A percentile compares a stretch with the other conserved stretches of the same genome.
These are phyloP conservation scores for Aspergillus nomiae DNA, from an alignment of 2,329 filamentous ascomycete species.

Conservation along the genomic window DNA sequence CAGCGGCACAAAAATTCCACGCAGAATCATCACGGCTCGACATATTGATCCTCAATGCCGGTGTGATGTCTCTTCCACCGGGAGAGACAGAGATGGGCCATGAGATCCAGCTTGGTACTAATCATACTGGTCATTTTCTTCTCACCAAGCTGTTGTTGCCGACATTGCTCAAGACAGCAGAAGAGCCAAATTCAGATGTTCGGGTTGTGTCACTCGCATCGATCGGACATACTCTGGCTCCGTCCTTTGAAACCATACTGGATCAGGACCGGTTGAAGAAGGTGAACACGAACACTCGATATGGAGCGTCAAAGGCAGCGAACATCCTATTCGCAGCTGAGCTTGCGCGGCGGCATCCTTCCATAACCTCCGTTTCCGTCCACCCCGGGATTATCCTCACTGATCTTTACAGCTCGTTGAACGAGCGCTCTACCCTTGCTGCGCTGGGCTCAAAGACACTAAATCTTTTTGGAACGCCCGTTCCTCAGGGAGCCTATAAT, in stretches of 20 bases:
- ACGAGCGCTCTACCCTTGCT: conserved; percentile 9
- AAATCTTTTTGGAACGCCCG: conserved; percentile 21
- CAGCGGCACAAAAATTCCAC: background rate
- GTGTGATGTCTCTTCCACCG: conserved; percentile 43
- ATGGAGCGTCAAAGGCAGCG: conserved; percentile 50
- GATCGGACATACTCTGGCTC: conserved; percentile 28
- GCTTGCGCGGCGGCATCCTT: conserved; percentile 40
- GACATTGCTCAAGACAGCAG: conserved; percentile 27
- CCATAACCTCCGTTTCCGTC: conserved; percentile 42
- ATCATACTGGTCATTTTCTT: conserved; percentile 42
- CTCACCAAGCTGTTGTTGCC: conserved; percentile 40
- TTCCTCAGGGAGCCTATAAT: conserved; percentile 26
- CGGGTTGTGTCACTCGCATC: conserved; percentile 34
- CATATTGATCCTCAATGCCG: conserved; percentile 44
- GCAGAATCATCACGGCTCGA: conserved; percentile 27
- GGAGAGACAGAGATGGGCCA: conserved; percentile 38
- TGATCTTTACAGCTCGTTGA: conserved; percentile 29
- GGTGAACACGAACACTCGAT: conserved; percentile 38
- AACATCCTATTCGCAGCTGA: conserved; percentile 50
- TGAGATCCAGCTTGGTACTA: conserved; percentile 43
- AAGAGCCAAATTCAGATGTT: conserved; percentile 27
- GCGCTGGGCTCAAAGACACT: conserved; percentile 16
- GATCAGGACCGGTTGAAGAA: conserved; percentile 32
- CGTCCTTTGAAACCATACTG: conserved; percentile 30
- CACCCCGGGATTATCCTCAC: conserved; percentile 50